Evolutionary conservation across 352 stramenopile species (phyloP), one percentile per base, ranked within the genome.

Genomic region (Pelagophyceae sp.): DNA sequence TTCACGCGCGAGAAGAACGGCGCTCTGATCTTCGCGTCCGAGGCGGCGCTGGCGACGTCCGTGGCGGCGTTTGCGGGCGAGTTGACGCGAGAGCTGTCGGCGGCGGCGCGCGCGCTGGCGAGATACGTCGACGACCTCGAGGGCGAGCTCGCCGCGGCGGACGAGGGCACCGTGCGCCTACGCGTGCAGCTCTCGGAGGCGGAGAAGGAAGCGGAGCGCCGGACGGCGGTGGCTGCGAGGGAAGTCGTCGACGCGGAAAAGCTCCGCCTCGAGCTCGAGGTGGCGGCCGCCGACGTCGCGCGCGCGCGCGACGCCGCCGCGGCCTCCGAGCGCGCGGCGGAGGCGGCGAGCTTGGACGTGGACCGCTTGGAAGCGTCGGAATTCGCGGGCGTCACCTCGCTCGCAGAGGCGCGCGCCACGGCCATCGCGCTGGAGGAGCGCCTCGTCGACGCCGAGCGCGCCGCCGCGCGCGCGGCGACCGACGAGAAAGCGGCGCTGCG

Each of bases 111-210:
- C 6, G 58, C 45, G 45, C 23, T 54, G 11, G 45, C 11, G 23
- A 54, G 45, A 54, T 67, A 67, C 27, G 27, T 67, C 5, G 11
- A 67, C 58, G 58, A 67, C 58, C 58, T 67, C 58, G 58, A 67
- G 58, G 29, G 23, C 11, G 58, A 67, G 58, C 58, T 67, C 23
- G 58, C 58, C 11, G 58, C 58, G 58, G 58, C 58, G 23, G 58
- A 67, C 58, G 58, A n/a, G 27, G 29, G 23, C 6, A 27, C 58
- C 58, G 58, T 67, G 58, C 23, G 58, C 11, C 58, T 67, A 11
- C 58, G 58, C 11, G 29, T 27, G 6, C 23, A 67, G 58, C 11
- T 67, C 23, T 35, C 58, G 27, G 58, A 67, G 58, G 58, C 58
- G 15, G 58, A n/a, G 58, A 54, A 54, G 45, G 45, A 54, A 11